Base-by-base conservation (phyloP, 208 protist genomes). In the Tetramitus jugosus region DNA sequence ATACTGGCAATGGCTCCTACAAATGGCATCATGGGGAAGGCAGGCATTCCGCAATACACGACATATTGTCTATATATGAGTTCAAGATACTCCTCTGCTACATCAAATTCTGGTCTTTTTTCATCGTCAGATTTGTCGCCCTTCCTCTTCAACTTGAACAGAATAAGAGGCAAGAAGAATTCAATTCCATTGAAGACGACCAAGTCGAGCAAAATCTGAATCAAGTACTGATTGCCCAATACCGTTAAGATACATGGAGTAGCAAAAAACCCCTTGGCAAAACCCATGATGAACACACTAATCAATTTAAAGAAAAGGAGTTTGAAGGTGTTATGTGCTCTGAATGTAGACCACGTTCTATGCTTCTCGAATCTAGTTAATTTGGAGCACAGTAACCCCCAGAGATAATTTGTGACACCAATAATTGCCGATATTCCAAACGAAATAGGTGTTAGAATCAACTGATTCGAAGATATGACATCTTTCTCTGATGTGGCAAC, bases 61-160 rank as follows among this genome's bases (percentile, higher is more conserved):
- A 78, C 39, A 1, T 40, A 78, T 60, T 64, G 75, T 56, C 52
- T 52, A 40, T 78, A 78, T 20, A 78, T 35, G 14, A 42, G 2
- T 35, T 64, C 43, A 6, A 78, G 42, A 56, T 78, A 78, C 40
- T 64, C 49, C 10, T 78, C 75, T 42, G 29, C 31, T 33, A 78
- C 43, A 33, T 78, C 75, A 78, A 78, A 78, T n/a, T 72, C 75
- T 29, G 13, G n/a, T 78, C 75, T 31, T 29, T 40, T 14, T n/a
- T 62, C 52, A 43, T 78, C 75, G n/a, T 78, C 64, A 40, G 26
- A 39, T 46, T 14, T 46, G 23, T 31, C 17, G 46, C 4, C 10
- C 4, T 52, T 49, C 39, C 46, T 77, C 14, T 43, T 49, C 0
- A 77, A 29, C 10, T 31, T 26, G 42, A 29, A 52, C 23, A 10